Base-by-base conservation (phyloP, 2,329 filamentous ascomycete species). In the Nannizzia gypsea region DNA sequence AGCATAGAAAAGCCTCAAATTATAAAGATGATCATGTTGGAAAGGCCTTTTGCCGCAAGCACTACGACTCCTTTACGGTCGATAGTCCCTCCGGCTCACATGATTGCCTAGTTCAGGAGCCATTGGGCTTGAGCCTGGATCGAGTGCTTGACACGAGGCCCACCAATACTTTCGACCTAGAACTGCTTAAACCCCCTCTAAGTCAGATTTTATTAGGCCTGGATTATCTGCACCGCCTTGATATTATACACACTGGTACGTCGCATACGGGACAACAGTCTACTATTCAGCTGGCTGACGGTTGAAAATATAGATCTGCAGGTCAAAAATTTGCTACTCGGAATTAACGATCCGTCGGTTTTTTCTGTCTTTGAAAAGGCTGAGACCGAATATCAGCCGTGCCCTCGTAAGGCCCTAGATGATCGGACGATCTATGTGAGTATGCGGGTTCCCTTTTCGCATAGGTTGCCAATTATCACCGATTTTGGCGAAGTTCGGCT, bases 41-140 rank as follows among this genome's bases (percentile, higher is more conserved):
- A 3, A 52, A 60, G 44, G 44, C 28, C 6, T 52, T 57, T 11
- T 60, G 48, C 36, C 59, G 63, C 11, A 61, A 60, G 22, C 28
- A 61, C 17, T 63, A 61, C 36, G 58, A 59, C 42, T 64, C 61
- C 17, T 64, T 64, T 42, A 56, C 59, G 15, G 13, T 64, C 3
- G 28, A 46, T 20, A 59, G 34, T 13, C 54, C 59, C 1, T 24
- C 42, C 56, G 62, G 62, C 1, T 31, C 6, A 3, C 60, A 63
- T 56, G 9, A 22, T 3, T 63, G 62, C 48, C 59, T 63, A 5
- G 57, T 64, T 8, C 60, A 63, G 5, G 36, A 62, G n/a, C 59
- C 59, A 1, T 44, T 64, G 6, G 63, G 61, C 9, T 40, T 63
- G 24, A 63, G 58, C 17, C 36, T 62, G 26, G 24, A 56, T 8